Percentiles rank a stretch among this genome's conserved stretches.
phyloP scores from a whole-genome alignment of 306 rosid species.

The Lablab purpureus region DNA sequence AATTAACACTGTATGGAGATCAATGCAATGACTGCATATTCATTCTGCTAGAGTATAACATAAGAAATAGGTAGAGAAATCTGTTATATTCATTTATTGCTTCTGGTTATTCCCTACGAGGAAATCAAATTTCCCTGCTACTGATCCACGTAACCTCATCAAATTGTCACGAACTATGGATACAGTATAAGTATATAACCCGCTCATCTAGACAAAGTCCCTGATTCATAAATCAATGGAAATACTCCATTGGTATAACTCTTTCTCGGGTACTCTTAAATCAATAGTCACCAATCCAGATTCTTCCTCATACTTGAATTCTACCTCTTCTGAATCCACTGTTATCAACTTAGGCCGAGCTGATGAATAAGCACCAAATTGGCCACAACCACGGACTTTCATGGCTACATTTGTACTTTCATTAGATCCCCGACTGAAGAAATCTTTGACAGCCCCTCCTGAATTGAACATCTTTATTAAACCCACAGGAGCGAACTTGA shows the following conservation, averaged over 20 bases:
- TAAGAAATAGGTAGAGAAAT: neutral
- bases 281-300: slow-evolving; percentile 65
- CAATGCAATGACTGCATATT: neutral
- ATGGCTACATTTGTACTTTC: slow-evolving; percentile 46
- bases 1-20: neutral
- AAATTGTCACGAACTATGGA: slow-evolving; percentile 5
- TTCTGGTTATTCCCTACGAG: slow-evolving; percentile 7
- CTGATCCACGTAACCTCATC: neutral
- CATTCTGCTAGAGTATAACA: neutral
- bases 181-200: neutral
- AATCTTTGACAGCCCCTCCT: slow-evolving; percentile 83
- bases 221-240: slow-evolving; percentile 45
- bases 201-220: neutral
- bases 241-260: slow-evolving; percentile 73
- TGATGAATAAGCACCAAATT: slow-evolving; percentile 79
- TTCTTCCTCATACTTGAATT: slow-evolving; percentile 63
- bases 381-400: slow-evolving; percentile 71
- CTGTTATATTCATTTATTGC: slow-evolving; percentile 23
- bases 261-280: slow-evolving; percentile 64
- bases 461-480: slow-evolving; percentile 87
- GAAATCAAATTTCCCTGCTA: neutral
- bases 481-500: slow-evolving; percentile 79
- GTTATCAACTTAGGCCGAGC: slow-evolving; percentile 57
- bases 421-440: slow-evolving; percentile 48
- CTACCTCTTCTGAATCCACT: slow-evolving; percentile 62